Percentiles rank a stretch among this genome's conserved stretches.
Evolutionary conservation across 106 monocot species (phyloP).

Genomic region (Narthecium ossifragum): DNA sequence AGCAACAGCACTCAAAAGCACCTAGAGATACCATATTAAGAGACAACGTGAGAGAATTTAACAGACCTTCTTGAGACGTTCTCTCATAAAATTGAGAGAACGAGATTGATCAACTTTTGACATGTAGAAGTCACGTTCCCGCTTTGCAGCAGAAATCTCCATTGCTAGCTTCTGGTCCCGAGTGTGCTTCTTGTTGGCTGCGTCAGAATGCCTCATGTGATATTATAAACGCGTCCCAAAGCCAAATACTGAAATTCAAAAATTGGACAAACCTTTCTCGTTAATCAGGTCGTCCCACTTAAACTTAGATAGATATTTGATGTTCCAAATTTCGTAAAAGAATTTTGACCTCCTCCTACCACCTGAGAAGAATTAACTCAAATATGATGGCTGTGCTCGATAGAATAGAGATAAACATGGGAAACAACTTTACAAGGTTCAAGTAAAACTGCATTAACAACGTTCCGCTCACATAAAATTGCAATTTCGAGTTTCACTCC

Average conservation of each 20-base stretch:
- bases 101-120: conserved; percentile 79
- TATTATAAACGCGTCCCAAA: background rate
- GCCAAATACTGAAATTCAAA: conserved; percentile 1
- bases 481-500: no score
- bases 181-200: conserved; percentile 62
- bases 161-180: conserved; percentile 76
- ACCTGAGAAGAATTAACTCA: no score
- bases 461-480: no score
- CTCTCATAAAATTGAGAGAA: conserved; percentile 53
- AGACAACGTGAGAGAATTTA: background rate
- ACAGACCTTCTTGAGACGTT: conserved; percentile 74
- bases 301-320: conserved; percentile 91
- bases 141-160: conserved; percentile 94
- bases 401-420: no score
- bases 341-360: conserved; percentile 82
- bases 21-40: background rate
- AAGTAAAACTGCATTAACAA: no score
- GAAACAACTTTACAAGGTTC: no score
- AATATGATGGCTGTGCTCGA: no score
- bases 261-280: conserved; percentile 55
- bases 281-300: conserved; percentile 90
- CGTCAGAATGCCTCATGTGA: conserved; percentile 6
- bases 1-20: background rate
- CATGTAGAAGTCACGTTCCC: conserved; percentile 86
- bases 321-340: conserved; percentile 97